Percentiles rank a stretch among this genome's conserved stretches.
These are phyloP conservation scores for Lojkania enalia DNA, from an alignment of 2,329 filamentous ascomycete genomes.

Conservation along the genomic window DNA sequence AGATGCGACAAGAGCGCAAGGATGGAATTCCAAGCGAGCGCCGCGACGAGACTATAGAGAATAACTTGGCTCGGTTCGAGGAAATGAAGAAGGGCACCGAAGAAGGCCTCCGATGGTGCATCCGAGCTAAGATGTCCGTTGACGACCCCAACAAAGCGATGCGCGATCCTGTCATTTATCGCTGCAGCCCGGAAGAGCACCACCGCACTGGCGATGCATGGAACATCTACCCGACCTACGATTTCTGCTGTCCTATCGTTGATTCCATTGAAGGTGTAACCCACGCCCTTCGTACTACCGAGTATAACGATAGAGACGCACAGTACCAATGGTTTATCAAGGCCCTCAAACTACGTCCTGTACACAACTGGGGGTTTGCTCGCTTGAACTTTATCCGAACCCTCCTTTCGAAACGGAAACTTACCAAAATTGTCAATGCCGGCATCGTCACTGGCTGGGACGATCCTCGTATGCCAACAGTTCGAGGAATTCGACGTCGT, in stretches of 20 bases:
- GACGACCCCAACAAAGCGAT: constrained; percentile 95
- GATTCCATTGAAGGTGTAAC: constrained; percentile 82
- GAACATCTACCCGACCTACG: constrained; percentile 88
- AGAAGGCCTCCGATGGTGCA: constrained; percentile 82
- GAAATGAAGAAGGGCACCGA: constrained; percentile 89
- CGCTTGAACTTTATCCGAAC: constrained; percentile 84
- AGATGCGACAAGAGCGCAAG: constrained; percentile 83
- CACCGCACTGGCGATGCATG: constrained; percentile 78
- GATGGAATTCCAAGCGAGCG: constrained; percentile 80
- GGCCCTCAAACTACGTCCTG: constrained; percentile 71
- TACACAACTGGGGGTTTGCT: constrained; percentile 84
- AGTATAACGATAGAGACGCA: constrained; percentile 84
- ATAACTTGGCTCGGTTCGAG: constrained; percentile 83
- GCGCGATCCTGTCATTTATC: constrained; percentile 95
- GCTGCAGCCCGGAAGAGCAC: constrained; percentile 76
- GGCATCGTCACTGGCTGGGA: constrained; percentile 83
- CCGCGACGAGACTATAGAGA: constrained; percentile 76
- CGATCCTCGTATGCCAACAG: constrained; percentile 83
- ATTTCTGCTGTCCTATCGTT: constrained; percentile 81
- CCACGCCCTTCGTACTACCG: constrained; percentile 79
- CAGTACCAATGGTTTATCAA: constrained; percentile 87
- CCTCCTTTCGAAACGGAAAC: constrained; percentile 82
- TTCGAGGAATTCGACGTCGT: constrained; percentile 75
- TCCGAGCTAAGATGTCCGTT: constrained; percentile 89
- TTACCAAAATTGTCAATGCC: constrained; percentile 78